Percentiles rank a stretch among this genome's conserved stretches.
phyloP scores from a whole-genome alignment of 139 green algal species.

The Volvox africanus region DNA sequence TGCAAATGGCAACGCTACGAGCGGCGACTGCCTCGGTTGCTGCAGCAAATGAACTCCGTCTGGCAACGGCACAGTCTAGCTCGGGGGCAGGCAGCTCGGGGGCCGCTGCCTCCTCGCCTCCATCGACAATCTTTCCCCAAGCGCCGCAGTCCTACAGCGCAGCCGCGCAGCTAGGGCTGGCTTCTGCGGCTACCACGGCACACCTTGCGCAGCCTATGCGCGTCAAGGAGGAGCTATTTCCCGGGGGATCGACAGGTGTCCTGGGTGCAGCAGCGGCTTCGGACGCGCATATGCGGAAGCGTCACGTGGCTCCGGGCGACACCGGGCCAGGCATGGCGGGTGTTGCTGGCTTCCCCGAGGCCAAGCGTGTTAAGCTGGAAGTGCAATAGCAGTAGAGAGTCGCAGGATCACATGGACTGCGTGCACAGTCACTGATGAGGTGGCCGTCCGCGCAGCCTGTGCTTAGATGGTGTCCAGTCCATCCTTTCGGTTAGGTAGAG shows the following conservation, averaged over 20 bases:
- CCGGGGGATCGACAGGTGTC: not conserved
- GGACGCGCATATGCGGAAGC: not conserved
- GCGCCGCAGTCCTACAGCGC: not conserved
- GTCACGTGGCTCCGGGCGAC: not conserved
- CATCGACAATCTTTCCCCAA: not conserved
- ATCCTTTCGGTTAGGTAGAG: too few species aligned
- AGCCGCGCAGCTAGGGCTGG: not conserved
- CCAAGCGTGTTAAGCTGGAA: conserved; percentile 45
- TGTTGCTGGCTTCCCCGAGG: not conserved
- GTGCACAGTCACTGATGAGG: too few species aligned
- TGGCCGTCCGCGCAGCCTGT: too few species aligned
- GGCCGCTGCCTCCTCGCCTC: not conserved
- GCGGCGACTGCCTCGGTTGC: not conserved
- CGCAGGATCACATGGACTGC: too few species aligned
- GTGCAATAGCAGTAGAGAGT: conserved; percentile 6
- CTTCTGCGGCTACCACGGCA: not conserved
- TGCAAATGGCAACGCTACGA: not conserved
- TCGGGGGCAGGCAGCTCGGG: not conserved
- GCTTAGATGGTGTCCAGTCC: too few species aligned
- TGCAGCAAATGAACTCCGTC: conserved; percentile 9
- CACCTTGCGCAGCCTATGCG: not conserved
- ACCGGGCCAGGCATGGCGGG: not conserved
- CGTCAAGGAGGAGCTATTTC: conserved; percentile 9
- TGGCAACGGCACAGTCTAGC: not conserved
- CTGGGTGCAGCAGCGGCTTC: not conserved